Evolutionary conservation across 257 asterid genomes (phyloP).

Genomic region (Paraleonurus japonicus): DNA sequence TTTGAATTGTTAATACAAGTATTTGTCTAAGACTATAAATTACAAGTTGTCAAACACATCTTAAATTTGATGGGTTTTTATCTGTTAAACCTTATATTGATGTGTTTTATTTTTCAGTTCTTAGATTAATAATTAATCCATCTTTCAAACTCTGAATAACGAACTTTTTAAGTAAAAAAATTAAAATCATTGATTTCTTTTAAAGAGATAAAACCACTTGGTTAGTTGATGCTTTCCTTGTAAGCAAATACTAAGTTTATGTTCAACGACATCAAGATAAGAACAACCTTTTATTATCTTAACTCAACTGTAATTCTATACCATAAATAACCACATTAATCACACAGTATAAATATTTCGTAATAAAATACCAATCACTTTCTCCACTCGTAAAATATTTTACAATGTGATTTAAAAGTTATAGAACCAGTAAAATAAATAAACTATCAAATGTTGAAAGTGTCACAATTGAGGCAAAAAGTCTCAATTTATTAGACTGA

Average conservation of each 20-base stretch:
- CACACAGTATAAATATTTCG: background rate
- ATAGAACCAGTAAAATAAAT: background rate
- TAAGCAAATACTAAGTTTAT: background rate
- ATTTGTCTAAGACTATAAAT: too few species aligned
- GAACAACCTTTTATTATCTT: constrained; percentile 12
- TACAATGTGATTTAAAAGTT: background rate
- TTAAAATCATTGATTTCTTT: background rate
- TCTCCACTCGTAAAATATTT: background rate
- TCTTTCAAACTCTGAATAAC: too few species aligned
- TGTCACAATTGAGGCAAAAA: background rate
- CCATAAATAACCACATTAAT: constrained; percentile 16
- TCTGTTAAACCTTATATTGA: background rate
- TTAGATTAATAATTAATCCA: too few species aligned
- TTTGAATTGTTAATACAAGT: too few species aligned
- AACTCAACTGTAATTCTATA: background rate
- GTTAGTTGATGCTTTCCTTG: constrained; percentile 23
- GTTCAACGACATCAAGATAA: constrained; percentile 15
- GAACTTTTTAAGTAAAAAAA: too few species aligned
- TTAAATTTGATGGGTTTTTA: background rate
- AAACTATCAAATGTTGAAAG: background rate
- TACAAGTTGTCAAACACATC: background rate
- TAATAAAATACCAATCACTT: background rate
- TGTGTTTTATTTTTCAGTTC: background rate
- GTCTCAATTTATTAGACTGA: background rate
- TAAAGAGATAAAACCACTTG: background rate